phyloP scores from a whole-genome alignment of 495 filamentous ascomycete species.

The Tuber aestivum region DNA sequence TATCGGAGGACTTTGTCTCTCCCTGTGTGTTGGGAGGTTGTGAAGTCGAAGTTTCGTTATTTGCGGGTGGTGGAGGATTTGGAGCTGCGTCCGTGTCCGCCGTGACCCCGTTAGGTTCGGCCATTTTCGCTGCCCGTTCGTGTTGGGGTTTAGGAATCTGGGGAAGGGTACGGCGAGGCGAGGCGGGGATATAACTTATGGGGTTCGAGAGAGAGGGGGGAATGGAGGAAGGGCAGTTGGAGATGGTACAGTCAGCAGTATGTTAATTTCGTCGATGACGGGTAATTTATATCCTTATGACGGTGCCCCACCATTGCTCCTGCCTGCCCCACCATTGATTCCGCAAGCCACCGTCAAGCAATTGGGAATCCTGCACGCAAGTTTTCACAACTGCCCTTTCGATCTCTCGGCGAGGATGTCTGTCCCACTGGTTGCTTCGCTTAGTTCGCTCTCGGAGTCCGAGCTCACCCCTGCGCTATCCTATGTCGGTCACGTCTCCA shows the following conservation, averaged over 20 bases:
- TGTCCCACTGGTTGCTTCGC: slow-evolving; percentile 28
- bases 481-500: slow-evolving; percentile 69
- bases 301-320: not conserved
- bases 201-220: not conserved
- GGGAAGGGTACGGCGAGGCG: not conserved
- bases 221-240: not conserved
- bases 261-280: not conserved
- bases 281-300: slow-evolving; percentile 6
- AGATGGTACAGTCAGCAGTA: not conserved
- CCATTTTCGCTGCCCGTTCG: slow-evolving; percentile 34
- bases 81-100: slow-evolving; percentile 19
- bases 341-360: not conserved
- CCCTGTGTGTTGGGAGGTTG: slow-evolving; percentile 11
- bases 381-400: not conserved
- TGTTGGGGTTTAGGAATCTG: not conserved
- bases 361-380: not conserved
- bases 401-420: slow-evolving; percentile 18
- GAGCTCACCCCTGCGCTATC: slow-evolving; percentile 50
- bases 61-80: slow-evolving; percentile 22
- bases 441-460: slow-evolving; percentile 44
- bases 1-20: slow-evolving; percentile 29
- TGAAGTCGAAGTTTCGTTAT: slow-evolving; percentile 33
- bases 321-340: not conserved
- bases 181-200: not conserved
- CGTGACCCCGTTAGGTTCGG: slow-evolving; percentile 44